Evolutionary conservation across 2,329 filamentous ascomycete genomes (phyloP).

Genomic region (Lachnellula cervina): DNA sequence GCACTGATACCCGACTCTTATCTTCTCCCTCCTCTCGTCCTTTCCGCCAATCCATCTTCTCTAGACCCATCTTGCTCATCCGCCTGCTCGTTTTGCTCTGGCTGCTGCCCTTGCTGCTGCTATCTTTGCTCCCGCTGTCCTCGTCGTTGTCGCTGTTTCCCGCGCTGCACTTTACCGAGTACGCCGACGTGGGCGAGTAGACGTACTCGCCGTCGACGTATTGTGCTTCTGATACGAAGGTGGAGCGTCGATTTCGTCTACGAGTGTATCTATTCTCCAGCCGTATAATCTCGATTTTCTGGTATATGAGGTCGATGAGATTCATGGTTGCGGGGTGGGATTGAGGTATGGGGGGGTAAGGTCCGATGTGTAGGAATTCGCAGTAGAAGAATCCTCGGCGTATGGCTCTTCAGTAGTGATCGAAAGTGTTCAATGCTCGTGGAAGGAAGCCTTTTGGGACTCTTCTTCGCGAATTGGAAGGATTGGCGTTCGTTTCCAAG

Average conservation of each 20-base stretch:
- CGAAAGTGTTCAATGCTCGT: too few relatives aligned
- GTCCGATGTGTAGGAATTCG: neutral
- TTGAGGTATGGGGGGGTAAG: neutral
- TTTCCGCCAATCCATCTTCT: slow-evolving; percentile 26
- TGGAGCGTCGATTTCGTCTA: slow-evolving; percentile 78
- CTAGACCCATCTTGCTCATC: slow-evolving; percentile 22
- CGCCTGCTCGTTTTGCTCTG: slow-evolving; percentile 16
- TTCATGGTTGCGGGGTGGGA: slow-evolving; percentile 29
- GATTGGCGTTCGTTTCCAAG: too few relatives aligned
- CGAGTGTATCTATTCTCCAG: slow-evolving; percentile 94
- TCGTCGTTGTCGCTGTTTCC: slow-evolving; percentile 22
- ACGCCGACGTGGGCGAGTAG: slow-evolving; percentile 51
- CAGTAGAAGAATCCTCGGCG: neutral
- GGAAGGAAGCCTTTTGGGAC: too few relatives aligned
- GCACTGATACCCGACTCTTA: slow-evolving; percentile 16
- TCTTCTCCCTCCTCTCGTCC: slow-evolving; percentile 12
- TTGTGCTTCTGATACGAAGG: slow-evolving; percentile 80
- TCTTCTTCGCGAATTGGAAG: too few relatives aligned
- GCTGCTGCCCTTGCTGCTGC: slow-evolving; percentile 15
- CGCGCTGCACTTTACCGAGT: slow-evolving; percentile 35
- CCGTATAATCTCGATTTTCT: slow-evolving; percentile 83
- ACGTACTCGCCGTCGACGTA: slow-evolving; percentile 97
- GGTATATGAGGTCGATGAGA: slow-evolving; percentile 56
- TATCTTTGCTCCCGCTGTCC: slow-evolving; percentile 9
- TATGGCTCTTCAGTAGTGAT: neutral